phyloP scores from a whole-genome alignment of 345 rosid genomes.

The Pistacia integerrima region DNA sequence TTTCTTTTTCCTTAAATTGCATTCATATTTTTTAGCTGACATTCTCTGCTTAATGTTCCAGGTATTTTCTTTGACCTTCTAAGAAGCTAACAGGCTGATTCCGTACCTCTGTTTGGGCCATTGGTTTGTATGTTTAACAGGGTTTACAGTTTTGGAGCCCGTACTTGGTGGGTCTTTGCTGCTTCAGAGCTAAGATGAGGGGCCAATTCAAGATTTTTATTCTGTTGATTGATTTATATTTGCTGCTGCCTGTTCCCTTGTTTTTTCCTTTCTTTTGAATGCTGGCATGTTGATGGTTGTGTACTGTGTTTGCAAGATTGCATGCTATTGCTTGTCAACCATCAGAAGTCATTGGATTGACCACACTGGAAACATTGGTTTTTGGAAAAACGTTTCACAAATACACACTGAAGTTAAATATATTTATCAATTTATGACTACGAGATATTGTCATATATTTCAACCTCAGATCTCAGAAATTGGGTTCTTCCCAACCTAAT shows the following conservation, averaged over 20 bases:
- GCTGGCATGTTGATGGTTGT: not conserved
- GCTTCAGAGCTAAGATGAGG: conserved; percentile 38
- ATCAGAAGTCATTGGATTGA: not conserved
- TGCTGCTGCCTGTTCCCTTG: not conserved
- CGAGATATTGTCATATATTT: not conserved
- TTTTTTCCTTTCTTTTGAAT: not conserved
- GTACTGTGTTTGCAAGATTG: not conserved
- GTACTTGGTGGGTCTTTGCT: conserved; percentile 33
- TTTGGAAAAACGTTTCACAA: not conserved
- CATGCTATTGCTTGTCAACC: conserved; percentile 3
- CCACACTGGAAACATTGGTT: not conserved
- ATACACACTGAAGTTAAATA: not conserved
- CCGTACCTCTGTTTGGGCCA: conserved; percentile 79
- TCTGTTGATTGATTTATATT: not conserved
- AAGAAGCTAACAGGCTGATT: conserved; percentile 91
- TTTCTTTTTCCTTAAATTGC: conserved; percentile 4
- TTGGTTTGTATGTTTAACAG: conserved; percentile 96
- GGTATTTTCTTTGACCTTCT: conserved; percentile 98
- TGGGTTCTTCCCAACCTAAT: not conserved
- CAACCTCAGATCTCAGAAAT: not conserved
- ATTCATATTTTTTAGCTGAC: conserved; percentile 46
- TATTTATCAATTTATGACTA: not conserved
- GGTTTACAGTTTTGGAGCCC: conserved; percentile 54
- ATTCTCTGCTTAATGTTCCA: conserved; percentile 71
- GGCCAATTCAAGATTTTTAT: conserved; percentile 20